phyloP scores from a whole-genome alignment of 495 filamentous ascomycete genomes.

The Aspergillus kassunensis region DNA sequence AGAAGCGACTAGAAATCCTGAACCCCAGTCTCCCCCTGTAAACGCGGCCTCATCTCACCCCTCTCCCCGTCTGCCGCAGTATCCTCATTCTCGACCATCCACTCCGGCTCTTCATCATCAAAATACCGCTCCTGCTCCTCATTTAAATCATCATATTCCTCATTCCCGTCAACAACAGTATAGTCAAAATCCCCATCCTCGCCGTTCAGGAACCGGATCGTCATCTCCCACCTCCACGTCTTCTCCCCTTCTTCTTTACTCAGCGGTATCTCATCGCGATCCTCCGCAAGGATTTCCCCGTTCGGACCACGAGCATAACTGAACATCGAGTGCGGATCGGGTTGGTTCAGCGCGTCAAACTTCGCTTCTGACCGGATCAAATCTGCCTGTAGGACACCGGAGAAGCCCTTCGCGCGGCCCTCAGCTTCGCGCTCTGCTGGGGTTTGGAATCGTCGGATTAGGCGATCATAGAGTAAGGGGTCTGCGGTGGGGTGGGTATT shows the following conservation, averaged over 20 bases:
- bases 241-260: constrained; percentile 61
- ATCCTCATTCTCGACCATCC: constrained; percentile 51
- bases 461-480: constrained; percentile 73
- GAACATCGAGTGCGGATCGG: constrained; percentile 48
- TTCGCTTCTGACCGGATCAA: constrained; percentile 69
- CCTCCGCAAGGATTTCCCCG: constrained; percentile 55
- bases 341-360: constrained; percentile 57
- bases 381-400: constrained; percentile 67
- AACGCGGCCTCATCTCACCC: constrained; percentile 24
- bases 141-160: constrained; percentile 61
- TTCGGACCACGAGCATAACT: constrained; percentile 44
- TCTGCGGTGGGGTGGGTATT: constrained; percentile 45
- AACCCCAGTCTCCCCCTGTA: constrained; percentile 71
- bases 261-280: constrained; percentile 52
- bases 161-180: constrained; percentile 59
- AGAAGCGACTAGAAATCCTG: constrained; percentile 63
- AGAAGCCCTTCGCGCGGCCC: constrained; percentile 67
- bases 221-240: constrained; percentile 66
- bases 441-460: constrained; percentile 75
- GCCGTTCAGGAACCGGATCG: constrained; percentile 64
- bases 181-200: constrained; percentile 78
- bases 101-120: constrained; percentile 68
- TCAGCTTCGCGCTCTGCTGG: constrained; percentile 68
- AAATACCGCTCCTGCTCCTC: constrained; percentile 70
- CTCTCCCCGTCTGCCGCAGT: no score